Evolutionary conservation across 495 filamentous ascomycete genomes (phyloP), one percentile per base, ranked within the genome.

Genomic region (Penicillium cinerascens): DNA sequence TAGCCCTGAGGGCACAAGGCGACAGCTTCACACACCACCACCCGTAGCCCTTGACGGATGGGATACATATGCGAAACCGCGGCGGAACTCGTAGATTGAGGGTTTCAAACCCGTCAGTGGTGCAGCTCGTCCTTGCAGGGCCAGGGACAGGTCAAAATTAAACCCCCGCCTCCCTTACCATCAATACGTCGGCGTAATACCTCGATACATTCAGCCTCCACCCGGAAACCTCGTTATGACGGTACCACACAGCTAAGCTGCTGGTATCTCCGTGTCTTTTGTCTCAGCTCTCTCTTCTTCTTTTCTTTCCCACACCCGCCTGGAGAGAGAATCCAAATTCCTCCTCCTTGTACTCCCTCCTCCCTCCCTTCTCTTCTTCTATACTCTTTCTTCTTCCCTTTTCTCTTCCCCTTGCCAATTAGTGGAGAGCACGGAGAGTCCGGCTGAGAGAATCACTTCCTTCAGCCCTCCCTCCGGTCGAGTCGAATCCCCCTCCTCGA

Each of bases 321-420:
- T 77, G 72, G 73, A 77, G 74, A 76, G 74, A 75, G 74, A 76
- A 63, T 46, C 60, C 60, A 61, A 65, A 61, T 59, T 43, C 58
- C 63, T 66, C 63, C 63, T 66, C 63, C 63, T 66, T 66, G 63
- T 66, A 66, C 63, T 44, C 47, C 56, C 44, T 42, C 49, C 36
- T 61, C 66, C 62, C 63, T 63, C 55, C 60, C 62, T 65, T 60
- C 60, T 67, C 67, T 53, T 65, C 59, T 58, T 59, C 59, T 65
- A 56, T 66, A 63, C 62, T 66, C 64, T 68, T 64, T 61, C 56
- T 60, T 63, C 59, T 64, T 65, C 57, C 60, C 52, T 70, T 74
- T 78, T 75, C 75, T 80, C 74, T 70, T 72, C 71, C 73, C 70
- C 77, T 77, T 78, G 78, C 66, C 78, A 79, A 79, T 74, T 66